Evolutionary conservation across 805 yeast genomes (phyloP).

Genomic region (Pichia californica): DNA sequence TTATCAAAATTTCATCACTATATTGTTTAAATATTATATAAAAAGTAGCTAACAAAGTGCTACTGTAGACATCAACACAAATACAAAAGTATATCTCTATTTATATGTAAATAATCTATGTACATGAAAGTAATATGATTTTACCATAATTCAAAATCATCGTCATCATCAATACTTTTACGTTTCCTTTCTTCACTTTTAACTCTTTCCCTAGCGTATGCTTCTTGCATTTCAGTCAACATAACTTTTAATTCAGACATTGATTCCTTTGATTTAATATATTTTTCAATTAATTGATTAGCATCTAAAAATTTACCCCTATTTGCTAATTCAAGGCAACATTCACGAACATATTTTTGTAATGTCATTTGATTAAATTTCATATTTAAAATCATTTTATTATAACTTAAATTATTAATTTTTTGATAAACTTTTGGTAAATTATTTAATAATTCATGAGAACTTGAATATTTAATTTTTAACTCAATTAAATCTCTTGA

Average conservation of each 20-base stretch:
- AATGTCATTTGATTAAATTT: constrained; percentile 18
- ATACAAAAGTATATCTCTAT: no score
- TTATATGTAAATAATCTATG: no score
- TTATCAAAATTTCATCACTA: no score
- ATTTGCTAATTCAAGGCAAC: constrained; percentile 18
- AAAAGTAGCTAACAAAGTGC: no score
- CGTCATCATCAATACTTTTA: constrained; percentile 24
- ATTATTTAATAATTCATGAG: constrained; percentile 19
- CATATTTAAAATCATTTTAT: constrained; percentile 14
- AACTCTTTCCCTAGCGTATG: constrained; percentile 13
- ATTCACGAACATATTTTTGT: constrained; percentile 18
- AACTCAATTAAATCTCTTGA: constrained; percentile 18
- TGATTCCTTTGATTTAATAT: constrained; percentile 7
- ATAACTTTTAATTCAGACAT: constrained; percentile 7
- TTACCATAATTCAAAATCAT: constrained; percentile 26
- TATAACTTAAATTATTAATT: constrained; percentile 9
- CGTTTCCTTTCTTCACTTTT: constrained; percentile 11
- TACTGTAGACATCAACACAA: no score
- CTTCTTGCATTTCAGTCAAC: constrained; percentile 19
- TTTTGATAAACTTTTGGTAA: constrained; percentile 18
- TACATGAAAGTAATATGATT: no score
- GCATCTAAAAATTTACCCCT: constrained; percentile 23
- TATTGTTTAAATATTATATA: no score
- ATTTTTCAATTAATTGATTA: constrained; percentile 22
- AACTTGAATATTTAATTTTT: constrained; percentile 19